These are phyloP conservation scores for Marasmius sp. DNA, from an alignment of 1,284 basidiomycete genomes.

Conservation along the genomic window DNA sequence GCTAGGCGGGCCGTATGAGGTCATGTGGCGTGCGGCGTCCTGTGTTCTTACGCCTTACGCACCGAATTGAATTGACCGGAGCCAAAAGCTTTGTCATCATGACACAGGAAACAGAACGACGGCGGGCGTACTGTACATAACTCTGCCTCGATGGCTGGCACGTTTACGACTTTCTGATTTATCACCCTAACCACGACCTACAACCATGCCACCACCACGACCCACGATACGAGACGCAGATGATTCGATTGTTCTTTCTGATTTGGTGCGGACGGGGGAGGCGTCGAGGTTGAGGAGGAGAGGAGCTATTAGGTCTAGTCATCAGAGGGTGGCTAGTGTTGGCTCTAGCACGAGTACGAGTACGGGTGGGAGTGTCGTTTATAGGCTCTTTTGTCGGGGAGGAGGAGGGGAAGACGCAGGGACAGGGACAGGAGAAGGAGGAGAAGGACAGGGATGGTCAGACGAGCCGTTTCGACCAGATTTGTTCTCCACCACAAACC, in stretches of 20 bases:
- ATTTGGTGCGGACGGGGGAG: constrained; percentile 68
- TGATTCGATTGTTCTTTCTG: constrained; percentile 67
- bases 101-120: no score
- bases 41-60: no score
- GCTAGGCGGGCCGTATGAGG: constrained; percentile 61
- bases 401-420: not conserved
- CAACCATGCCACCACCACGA: not conserved
- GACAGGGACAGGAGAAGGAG: not conserved
- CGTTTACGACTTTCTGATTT: not conserved
- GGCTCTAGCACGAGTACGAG: not conserved
- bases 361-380: not conserved
- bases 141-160: not conserved
- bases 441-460: not conserved
- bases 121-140: not conserved
- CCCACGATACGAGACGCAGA: constrained; percentile 43
- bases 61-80: no score
- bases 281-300: constrained; percentile 68
- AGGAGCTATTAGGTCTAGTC: constrained; percentile 68
- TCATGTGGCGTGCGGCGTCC: not conserved
- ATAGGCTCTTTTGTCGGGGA: not conserved
- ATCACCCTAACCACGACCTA: not conserved
- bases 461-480: not conserved
- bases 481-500: not conserved
- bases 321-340: constrained; percentile 18
- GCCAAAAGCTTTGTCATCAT: no score